A percentile compares a stretch with the other conserved stretches of the same genome.
Evolutionary conservation across 1,284 basidiomycete species (phyloP).

Genomic region (Nidula niveotomentosa): DNA sequence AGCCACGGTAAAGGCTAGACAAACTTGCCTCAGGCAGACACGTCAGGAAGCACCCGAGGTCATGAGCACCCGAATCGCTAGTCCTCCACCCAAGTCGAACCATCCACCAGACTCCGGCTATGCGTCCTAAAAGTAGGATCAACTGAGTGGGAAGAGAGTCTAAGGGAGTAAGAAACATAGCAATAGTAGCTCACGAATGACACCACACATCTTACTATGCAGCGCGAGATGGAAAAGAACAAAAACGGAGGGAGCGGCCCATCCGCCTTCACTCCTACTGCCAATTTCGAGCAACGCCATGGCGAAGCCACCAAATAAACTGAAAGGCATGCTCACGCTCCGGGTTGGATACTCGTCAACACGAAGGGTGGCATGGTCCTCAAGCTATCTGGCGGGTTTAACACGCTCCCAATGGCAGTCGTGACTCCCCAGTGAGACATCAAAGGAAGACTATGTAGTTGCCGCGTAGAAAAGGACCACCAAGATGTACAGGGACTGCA

Average conservation of each 20-base stretch:
- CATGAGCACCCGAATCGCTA: no score
- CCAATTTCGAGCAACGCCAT: not conserved
- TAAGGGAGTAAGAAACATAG: no score
- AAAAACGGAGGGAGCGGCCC: not conserved
- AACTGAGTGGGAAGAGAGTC: no score
- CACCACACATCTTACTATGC: no score
- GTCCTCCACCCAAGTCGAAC: no score
- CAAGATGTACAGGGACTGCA: conserved; percentile 65
- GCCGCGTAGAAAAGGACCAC: conserved; percentile 62
- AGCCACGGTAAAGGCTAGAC: no score
- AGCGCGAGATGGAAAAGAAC: no score
- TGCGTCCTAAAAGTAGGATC: no score
- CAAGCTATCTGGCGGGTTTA: conserved; percentile 53
- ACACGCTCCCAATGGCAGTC: conserved; percentile 51
- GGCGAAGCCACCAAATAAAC: not conserved
- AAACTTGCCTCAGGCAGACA: no score
- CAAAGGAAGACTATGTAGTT: conserved; percentile 78
- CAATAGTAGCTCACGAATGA: no score
- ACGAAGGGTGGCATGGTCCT: conserved; percentile 74
- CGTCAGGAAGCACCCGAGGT: no score
- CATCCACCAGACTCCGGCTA: no score
- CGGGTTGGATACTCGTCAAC: conserved; percentile 82
- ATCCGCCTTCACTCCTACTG: not conserved
- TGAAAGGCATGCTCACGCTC: conserved; percentile 46
- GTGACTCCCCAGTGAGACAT: conserved; percentile 71